These are phyloP conservation scores for Epichloe gansuensis DNA, from an alignment of 2,329 filamentous ascomycete genomes.

Conservation along the genomic window DNA sequence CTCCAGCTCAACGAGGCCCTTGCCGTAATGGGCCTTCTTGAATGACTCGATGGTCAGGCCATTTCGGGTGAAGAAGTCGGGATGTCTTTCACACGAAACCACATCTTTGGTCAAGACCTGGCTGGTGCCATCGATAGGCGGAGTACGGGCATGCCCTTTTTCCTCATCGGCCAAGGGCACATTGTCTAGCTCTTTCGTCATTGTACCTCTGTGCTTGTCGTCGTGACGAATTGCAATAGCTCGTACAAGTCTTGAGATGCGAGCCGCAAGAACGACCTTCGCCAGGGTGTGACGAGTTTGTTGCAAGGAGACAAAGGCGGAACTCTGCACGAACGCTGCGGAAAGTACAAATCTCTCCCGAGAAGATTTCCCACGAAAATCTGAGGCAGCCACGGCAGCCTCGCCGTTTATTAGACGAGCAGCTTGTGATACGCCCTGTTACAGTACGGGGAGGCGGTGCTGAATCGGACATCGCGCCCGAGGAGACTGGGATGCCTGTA, in stretches of 20 bases:
- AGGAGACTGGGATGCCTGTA: not conserved
- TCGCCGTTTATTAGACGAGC: not conserved
- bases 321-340: not conserved
- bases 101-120: slow-evolving; percentile 9
- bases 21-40: slow-evolving; percentile 22
- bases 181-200: not conserved
- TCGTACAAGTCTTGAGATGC: not conserved
- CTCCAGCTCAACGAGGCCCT: slow-evolving; percentile 24
- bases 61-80: slow-evolving; percentile 23
- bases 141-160: not conserved
- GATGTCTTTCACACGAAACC: slow-evolving; percentile 12
- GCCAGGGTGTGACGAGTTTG: not conserved
- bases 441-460: not conserved
- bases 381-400: not conserved
- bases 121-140: slow-evolving; percentile 6
- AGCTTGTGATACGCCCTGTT: not conserved
- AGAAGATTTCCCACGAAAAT: not conserved
- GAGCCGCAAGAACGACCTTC: not conserved
- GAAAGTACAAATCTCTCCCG: not conserved
- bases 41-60: slow-evolving; percentile 27
- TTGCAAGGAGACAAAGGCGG: not conserved
- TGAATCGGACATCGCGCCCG: not conserved
- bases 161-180: slow-evolving; percentile 1
- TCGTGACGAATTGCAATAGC: not conserved
- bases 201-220: not conserved